Evolutionary conservation across 2,329 filamentous ascomycete genomes (phyloP).

Genomic region (Hymenoscyphus scutula): DNA sequence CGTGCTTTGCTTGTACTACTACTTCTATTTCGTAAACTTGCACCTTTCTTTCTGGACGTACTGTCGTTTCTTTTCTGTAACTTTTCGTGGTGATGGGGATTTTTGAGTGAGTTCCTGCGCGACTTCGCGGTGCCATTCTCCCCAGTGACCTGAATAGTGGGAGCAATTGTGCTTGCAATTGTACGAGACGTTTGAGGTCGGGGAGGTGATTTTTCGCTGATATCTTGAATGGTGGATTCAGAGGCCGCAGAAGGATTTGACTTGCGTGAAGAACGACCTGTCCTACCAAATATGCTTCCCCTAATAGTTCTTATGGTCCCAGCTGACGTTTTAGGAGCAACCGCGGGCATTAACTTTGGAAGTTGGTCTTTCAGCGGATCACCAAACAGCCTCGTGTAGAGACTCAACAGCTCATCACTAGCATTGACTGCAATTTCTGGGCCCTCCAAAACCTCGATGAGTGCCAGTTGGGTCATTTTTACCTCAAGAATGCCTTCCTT

Average conservation of each 20-base stretch:
- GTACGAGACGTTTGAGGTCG: conserved; percentile 35
- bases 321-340: conserved; percentile 65
- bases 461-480: conserved; percentile 88
- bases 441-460: conserved; percentile 81
- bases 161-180: conserved; percentile 41
- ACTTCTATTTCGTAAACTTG: conserved; percentile 52
- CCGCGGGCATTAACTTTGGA: conserved; percentile 35
- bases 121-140: conserved; percentile 50
- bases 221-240: conserved; percentile 31
- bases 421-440: conserved; percentile 84
- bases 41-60: conserved; percentile 40
- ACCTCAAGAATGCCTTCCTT: conserved; percentile 88
- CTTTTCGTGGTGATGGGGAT: conserved; percentile 38
- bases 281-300: conserved; percentile 75
- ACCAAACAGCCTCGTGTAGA: conserved; percentile 81
- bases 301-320: conserved; percentile 68
- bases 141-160: conserved; percentile 74
- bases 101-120: conserved; percentile 20
- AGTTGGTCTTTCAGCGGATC: conserved; percentile 45
- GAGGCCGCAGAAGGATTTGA: conserved; percentile 41
- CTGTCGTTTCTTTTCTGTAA: conserved; percentile 39
- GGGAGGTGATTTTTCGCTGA: conserved; percentile 34
- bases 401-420: conserved; percentile 76
- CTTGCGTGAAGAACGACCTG: conserved; percentile 43
- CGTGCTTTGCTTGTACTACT: conserved; percentile 46